Evolutionary conservation across 192 early-diverging fungal genomes (phyloP).

Genomic region (Coemansia sp.): DNA sequence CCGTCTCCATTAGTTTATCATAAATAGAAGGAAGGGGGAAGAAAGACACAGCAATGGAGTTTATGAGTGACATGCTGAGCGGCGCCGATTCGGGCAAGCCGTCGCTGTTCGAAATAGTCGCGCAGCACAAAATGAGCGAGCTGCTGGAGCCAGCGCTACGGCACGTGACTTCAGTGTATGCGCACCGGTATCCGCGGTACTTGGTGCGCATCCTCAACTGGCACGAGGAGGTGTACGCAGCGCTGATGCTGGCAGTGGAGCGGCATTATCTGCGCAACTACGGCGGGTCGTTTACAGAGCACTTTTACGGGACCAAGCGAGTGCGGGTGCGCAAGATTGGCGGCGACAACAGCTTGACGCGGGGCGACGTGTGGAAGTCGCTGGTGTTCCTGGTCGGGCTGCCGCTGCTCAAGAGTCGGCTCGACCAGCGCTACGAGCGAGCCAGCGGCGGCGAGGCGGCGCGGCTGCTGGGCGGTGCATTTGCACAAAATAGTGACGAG

Average conservation of each 20-base stretch:
- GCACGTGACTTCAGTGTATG: slow-evolving; percentile 83
- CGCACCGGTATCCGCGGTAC: slow-evolving; percentile 84
- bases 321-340: slow-evolving; percentile 56
- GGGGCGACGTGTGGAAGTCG: slow-evolving; percentile 61
- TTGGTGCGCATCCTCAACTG: slow-evolving; percentile 72
- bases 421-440: slow-evolving; percentile 73
- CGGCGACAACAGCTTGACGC: slow-evolving; percentile 46
- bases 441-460: slow-evolving; percentile 58
- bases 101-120: slow-evolving; percentile 88
- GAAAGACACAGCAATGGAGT: slow-evolving; percentile 63
- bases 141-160: slow-evolving; percentile 82
- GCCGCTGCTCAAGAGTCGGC: slow-evolving; percentile 72
- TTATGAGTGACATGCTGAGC: slow-evolving; percentile 78
- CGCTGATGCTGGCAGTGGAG: slow-evolving; percentile 79
- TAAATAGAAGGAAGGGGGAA: neutral
- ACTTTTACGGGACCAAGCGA: slow-evolving; percentile 88
- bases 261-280: slow-evolving; percentile 80
- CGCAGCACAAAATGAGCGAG: slow-evolving; percentile 79
- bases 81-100: slow-evolving; percentile 74
- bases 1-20: too few relatives aligned
- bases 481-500: slow-evolving; percentile 14
- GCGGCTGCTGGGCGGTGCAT: slow-evolving; percentile 63
- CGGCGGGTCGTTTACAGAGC: slow-evolving; percentile 83
- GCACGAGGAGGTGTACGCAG: slow-evolving; percentile 81
- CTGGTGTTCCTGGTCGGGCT: slow-evolving; percentile 67